phyloP scores from a whole-genome alignment of 2,329 filamentous ascomycete species.

The Trichoderma harzianum region DNA sequence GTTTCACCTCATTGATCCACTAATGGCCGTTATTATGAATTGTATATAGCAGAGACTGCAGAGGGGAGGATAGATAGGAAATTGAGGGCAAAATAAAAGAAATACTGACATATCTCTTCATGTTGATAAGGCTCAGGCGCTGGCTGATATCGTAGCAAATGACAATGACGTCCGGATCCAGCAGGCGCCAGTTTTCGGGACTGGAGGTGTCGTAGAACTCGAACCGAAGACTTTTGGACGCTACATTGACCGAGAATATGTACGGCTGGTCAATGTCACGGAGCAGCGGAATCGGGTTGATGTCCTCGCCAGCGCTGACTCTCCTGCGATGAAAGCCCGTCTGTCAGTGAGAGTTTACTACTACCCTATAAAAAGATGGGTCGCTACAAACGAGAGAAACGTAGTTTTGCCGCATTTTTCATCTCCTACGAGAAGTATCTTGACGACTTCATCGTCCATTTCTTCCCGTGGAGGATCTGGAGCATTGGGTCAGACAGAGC shows the following conservation, averaged over 20 bases:
- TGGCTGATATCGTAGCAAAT: conserved; percentile 62
- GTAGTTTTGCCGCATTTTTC: conserved; percentile 58
- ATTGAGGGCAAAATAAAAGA: background rate
- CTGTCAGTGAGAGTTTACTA: background rate
- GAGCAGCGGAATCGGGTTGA: conserved; percentile 46
- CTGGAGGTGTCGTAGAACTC: conserved; percentile 59
- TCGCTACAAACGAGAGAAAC: conserved; percentile 54
- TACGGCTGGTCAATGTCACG: conserved; percentile 60
- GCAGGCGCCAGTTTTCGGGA: conserved; percentile 56
- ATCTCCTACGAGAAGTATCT: conserved; percentile 58
- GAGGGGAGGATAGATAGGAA: background rate
- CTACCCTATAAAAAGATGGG: background rate
- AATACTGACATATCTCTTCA: conserved; percentile 51
- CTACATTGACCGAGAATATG: conserved; percentile 50
- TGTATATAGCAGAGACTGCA: background rate
- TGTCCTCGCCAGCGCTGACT: conserved; percentile 46
- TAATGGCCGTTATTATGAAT: conserved; percentile 26
- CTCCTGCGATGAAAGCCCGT: conserved; percentile 37
- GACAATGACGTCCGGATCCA: conserved; percentile 56
- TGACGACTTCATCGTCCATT: conserved; percentile 52
- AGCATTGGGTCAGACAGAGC: background rate
- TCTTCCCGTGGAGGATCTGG: background rate
- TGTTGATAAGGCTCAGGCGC: conserved; percentile 55
- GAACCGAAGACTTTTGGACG: conserved; percentile 44
- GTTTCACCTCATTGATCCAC: conserved; percentile 57